Percentiles rank a stretch among this genome's conserved stretches.
Evolutionary conservation across 148 eudicot species (phyloP).

Genomic region (Rhododendron henanense): DNA sequence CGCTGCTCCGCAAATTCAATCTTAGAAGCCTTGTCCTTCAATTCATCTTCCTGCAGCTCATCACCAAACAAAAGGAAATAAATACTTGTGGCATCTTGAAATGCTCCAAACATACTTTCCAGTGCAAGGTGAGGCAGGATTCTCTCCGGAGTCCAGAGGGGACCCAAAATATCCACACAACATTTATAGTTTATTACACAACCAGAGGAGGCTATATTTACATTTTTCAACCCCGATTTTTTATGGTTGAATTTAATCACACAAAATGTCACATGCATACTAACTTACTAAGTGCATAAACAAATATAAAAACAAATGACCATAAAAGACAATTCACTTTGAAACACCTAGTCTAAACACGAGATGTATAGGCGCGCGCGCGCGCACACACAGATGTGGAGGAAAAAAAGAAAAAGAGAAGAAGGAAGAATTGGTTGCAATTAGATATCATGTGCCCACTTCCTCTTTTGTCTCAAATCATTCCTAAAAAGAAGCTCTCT

Average conservation of each 20-base stretch:
- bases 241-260: background rate
- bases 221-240: background rate
- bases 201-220: background rate
- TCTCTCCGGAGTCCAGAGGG: background rate
- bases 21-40: conserved; percentile 67
- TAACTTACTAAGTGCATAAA: background rate
- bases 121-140: background rate
- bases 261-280: background rate
- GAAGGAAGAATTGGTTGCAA: no score
- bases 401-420: background rate
- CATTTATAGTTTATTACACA: background rate
- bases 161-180: background rate
- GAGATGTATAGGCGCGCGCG: background rate
- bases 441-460: no score
- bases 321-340: background rate
- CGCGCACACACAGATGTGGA: background rate
- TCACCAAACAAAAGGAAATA: conserved; percentile 3
- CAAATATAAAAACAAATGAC: background rate
- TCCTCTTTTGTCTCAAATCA: no score
- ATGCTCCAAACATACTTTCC: background rate
- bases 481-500: background rate
- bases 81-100: background rate
- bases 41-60: conserved; percentile 67
- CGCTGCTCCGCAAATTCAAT: conserved; percentile 83
- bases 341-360: background rate